phyloP scores from a whole-genome alignment of 2,329 filamentous ascomycete species.

The Penicillium sp. region DNA sequence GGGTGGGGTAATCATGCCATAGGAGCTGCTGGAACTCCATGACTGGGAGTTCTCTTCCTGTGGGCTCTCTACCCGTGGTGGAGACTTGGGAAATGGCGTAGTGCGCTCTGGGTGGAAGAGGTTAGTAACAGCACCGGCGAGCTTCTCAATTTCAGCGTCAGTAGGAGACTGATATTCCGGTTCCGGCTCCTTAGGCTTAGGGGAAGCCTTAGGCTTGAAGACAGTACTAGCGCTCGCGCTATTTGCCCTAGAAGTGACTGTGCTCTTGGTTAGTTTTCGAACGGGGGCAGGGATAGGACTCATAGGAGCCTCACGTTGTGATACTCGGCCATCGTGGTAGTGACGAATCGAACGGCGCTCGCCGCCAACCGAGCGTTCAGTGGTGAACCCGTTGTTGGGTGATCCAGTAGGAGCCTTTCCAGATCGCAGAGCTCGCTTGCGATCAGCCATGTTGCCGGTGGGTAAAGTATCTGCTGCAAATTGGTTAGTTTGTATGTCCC shows the following conservation, averaged over 20 bases:
- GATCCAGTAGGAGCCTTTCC: neutral
- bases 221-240: neutral
- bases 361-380: neutral
- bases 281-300: neutral
- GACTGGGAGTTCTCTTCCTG: no score
- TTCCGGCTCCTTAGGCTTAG: neutral
- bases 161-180: neutral
- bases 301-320: neutral
- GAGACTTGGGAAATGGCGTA: no score
- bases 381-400: neutral
- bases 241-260: neutral
- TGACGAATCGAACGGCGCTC: slow-evolving; percentile 2
- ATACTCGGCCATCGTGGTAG: slow-evolving; percentile 1
- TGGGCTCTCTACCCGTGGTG: no score
- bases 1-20: neutral
- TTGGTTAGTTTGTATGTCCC: neutral
- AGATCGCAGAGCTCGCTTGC: neutral
- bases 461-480: no score
- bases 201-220: neutral
- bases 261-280: neutral
- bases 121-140: neutral
- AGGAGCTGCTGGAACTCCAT: neutral
- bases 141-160: neutral
- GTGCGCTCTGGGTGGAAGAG: neutral
- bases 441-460: neutral